Evolutionary conservation across 2,329 filamentous ascomycete species (phyloP).

Genomic region (Acarospora socialis): DNA sequence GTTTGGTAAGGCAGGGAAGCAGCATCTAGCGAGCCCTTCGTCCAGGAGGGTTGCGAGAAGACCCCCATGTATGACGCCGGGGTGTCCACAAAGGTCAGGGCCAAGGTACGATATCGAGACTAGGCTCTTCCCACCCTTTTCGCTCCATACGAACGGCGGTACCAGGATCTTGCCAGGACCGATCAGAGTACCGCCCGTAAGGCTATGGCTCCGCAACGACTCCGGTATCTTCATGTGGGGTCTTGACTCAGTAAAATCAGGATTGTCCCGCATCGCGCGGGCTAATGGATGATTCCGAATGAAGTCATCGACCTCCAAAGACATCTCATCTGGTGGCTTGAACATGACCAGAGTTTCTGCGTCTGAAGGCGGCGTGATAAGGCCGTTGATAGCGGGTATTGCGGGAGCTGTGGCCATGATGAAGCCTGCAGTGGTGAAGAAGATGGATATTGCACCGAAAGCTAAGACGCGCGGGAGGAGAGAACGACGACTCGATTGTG

Average conservation of each 20-base stretch:
- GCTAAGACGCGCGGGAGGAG: slow-evolving; percentile 33
- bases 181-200: slow-evolving; percentile 68
- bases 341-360: slow-evolving; percentile 59
- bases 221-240: slow-evolving; percentile 78
- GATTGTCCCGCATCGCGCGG: slow-evolving; percentile 49
- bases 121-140: slow-evolving; percentile 53
- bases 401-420: slow-evolving; percentile 42
- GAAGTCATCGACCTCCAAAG: slow-evolving; percentile 50
- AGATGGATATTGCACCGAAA: slow-evolving; percentile 32
- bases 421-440: slow-evolving; percentile 40
- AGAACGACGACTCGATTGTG: slow-evolving; percentile 21
- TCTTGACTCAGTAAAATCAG: slow-evolving; percentile 58
- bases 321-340: slow-evolving; percentile 38
- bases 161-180: slow-evolving; percentile 65
- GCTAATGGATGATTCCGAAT: slow-evolving; percentile 67
- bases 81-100: slow-evolving; percentile 69
- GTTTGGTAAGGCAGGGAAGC: slow-evolving; percentile 75
- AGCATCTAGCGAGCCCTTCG: slow-evolving; percentile 76
- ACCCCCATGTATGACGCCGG: slow-evolving; percentile 80
- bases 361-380: slow-evolving; percentile 48
- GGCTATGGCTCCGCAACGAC: slow-evolving; percentile 53
- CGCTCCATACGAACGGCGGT: slow-evolving; percentile 64
- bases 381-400: slow-evolving; percentile 32
- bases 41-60: slow-evolving; percentile 85
- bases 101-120: slow-evolving; percentile 68